Percentiles rank a stretch among this genome's conserved stretches.
Evolutionary conservation across 2,329 filamentous ascomycete species (phyloP).

Genomic region (Tetracladium maxilliforme): DNA sequence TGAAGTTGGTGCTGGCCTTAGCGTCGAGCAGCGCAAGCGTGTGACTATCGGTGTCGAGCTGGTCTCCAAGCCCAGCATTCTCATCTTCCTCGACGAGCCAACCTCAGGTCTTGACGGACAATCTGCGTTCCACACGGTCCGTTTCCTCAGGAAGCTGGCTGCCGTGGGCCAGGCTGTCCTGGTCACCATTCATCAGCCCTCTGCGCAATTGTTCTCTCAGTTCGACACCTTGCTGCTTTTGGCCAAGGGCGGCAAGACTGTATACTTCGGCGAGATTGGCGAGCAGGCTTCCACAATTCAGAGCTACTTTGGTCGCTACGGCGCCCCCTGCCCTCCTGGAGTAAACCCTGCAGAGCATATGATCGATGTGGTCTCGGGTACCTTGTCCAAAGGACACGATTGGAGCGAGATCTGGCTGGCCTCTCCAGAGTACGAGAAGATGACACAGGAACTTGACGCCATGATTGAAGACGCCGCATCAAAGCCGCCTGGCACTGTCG

Average conservation of each 20-base stretch:
- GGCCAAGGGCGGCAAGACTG: conserved; percentile 47
- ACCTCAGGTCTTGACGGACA: conserved; percentile 54
- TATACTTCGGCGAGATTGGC: conserved; percentile 48
- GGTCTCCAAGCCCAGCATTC: conserved; percentile 41
- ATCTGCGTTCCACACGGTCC: conserved; percentile 49
- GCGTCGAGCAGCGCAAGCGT: conserved; percentile 35
- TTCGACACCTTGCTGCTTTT: conserved; percentile 53
- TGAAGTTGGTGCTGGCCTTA: conserved; percentile 24
- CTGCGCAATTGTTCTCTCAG: conserved; percentile 47
- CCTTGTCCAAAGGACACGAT: conserved; percentile 30
- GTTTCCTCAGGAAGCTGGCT: conserved; percentile 51
- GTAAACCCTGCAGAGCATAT: conserved; percentile 33
- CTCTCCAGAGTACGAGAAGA: conserved; percentile 40
- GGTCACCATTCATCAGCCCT: conserved; percentile 59
- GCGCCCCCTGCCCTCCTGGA: conserved; percentile 32
- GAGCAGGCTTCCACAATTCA: conserved; percentile 39
- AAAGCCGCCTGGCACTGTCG: conserved; percentile 22
- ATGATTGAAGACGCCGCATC: conserved; percentile 40
- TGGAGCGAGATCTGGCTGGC: conserved; percentile 60
- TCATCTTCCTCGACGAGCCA: conserved; percentile 48
- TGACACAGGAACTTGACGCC: conserved; percentile 46
- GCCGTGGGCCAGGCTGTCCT: conserved; percentile 52
- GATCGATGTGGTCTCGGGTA: conserved; percentile 26
- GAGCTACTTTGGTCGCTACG: conserved; percentile 36
- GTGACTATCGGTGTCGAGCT: conserved; percentile 48